Base-by-base conservation (phyloP, 2,329 filamentous ascomycete species). In the Fusarium transvaalense region DNA sequence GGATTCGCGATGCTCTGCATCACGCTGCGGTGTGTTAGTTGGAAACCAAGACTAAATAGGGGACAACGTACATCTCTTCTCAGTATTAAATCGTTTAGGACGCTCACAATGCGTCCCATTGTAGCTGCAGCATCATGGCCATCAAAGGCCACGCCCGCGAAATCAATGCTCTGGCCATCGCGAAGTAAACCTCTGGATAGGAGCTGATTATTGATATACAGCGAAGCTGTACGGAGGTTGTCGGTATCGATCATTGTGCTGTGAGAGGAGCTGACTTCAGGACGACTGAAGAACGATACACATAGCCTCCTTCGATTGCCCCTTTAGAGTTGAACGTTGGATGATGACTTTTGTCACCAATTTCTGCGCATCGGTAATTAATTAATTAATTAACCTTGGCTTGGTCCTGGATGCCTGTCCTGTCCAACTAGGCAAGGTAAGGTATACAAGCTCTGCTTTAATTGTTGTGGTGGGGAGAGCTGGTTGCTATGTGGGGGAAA, bases 41-140 rank as follows among this genome's bases (percentile, higher is more conserved):
- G 31, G n/a, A 29, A 19, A 17, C 5, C 19, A 31, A 39, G 19
- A 50, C 7, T 21, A 21, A 21, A 27, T 39, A 29, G 19, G n/a
- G 34, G 35, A 13, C 23, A 2, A 65, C 78, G 45, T 83, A 97
- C 93, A 78, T 99, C 96, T 83, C 94, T 89, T 71, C 94, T 88
- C 63, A 97, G 79, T 61, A 99, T 93, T 72, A 99, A 81, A 77
- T 99, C 96, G 79, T 99, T 97, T 48, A 99, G 89, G 25, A 99
- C 86, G 76, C 95, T 92, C 81, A 99, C 97, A 73, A 98, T 90
- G 70, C 89, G 88, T 21, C 92, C 91, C 89, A 96, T 95, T 19
- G 92, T 92, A 51, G 86, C 87, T 4, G 75, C 66, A 25, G 78
- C 76, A 41, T 84, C 86, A 37, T 88, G 84, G 19, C 87, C 88